A percentile compares a stretch with the other conserved stretches of the same genome.
Evolutionary conservation across 225 moss, liverwort and hornwort genomes (phyloP).

Genomic region (Asterella californica): DNA sequence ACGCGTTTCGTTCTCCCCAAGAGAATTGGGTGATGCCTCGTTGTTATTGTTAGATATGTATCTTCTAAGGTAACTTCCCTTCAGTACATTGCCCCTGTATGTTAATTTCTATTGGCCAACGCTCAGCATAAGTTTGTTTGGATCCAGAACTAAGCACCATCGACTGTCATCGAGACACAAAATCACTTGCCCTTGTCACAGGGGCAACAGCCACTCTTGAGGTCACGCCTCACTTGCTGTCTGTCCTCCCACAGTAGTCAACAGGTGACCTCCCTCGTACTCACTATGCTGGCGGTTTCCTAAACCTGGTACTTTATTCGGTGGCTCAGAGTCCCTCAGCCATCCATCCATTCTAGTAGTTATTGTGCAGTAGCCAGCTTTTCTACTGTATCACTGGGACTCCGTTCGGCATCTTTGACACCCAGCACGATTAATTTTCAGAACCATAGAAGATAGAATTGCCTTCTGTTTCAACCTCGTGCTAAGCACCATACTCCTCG

Average conservation of each 20-base stretch:
- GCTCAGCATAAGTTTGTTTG: background rate
- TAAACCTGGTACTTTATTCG: background rate
- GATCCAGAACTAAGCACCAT: background rate
- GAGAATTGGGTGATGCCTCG: background rate
- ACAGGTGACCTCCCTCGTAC: background rate
- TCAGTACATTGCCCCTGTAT: background rate
- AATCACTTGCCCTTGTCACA: background rate
- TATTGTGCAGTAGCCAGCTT: background rate
- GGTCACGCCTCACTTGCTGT: background rate
- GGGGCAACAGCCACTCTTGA: background rate
- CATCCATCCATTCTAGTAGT: background rate
- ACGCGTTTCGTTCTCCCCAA: background rate
- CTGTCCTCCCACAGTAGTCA: background rate
- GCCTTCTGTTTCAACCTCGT: background rate
- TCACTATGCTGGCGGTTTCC: background rate
- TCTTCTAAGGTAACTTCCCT: background rate
- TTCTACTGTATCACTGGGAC: background rate
- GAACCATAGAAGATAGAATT: background rate
- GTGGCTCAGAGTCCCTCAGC: background rate
- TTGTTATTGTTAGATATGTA: background rate
- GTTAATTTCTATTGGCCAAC: background rate
- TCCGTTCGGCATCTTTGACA: background rate
- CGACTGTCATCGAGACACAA: background rate
- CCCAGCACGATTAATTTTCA: background rate
- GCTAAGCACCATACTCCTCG: background rate